Base-by-base conservation (phyloP, 2,329 filamentous ascomycete species). In the Cytospora schulzeri region DNA sequence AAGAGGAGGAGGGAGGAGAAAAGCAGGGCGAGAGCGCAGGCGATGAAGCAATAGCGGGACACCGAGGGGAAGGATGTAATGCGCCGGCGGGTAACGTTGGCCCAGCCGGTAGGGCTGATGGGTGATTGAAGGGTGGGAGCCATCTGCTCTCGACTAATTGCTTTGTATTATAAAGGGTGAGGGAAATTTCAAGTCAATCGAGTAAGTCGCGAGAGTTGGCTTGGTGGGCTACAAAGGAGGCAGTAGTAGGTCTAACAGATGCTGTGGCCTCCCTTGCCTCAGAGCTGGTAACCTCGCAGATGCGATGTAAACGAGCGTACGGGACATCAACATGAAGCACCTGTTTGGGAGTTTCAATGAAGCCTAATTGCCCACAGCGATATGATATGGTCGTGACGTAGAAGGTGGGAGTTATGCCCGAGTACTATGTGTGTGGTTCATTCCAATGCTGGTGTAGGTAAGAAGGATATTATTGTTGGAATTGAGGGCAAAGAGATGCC, bases 1-100 rank as follows among this genome's bases (percentile, higher is more conserved):
- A 63, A 60, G 15, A 67, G 59, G 28, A 67, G 63, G 28, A 67
- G 57, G n/a, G 60, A 60, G n/a, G 66, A 63, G 52, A 60, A 57
- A 9, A 65, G 56, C 3, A 67, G 50, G 3, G 63, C 63, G 33
- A 67, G 35, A 33, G 60, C 31, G 56, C 58, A 65, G 38, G 63
- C 59, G 57, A 62, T 29, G 59, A 65, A 38, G 60, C 59, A 65
- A 52, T 62, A 67, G 24, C 66, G 66, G 4, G 59, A 57, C 14
- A 67, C 51, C 8, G 58, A 48, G 15, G 50, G 50, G 24, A 35
- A 57, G 19, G 50, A 57, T 12, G 55, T 53, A 31, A 67, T 60
- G 51, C 66, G 66, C 48, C 63, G 66, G 2, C 55, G 55, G 52
- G 57, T 56, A 22, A 66, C 54, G 9, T 50, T 66, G 53, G 64